Conservation (phyloP, 805 yeast genomes). For the Candida succiphila region DNA sequence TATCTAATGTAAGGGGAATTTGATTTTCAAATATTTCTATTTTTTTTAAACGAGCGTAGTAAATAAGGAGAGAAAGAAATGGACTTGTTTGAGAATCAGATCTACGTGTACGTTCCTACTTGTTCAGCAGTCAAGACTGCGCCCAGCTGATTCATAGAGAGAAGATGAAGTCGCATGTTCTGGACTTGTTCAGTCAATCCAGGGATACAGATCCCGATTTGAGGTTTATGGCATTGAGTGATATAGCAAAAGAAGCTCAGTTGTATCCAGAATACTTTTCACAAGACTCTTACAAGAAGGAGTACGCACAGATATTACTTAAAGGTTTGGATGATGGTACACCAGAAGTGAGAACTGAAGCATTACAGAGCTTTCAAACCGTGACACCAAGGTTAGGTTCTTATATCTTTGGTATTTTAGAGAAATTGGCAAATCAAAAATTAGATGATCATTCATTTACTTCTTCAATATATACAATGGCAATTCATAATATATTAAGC, state of each 20-base stretch:
- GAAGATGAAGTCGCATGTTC: slow-evolving; percentile 16
- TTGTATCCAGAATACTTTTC: slow-evolving; percentile 25
- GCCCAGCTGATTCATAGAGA: too few species aligned
- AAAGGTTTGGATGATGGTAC: slow-evolving; percentile 44
- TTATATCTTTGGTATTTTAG: slow-evolving; percentile 21
- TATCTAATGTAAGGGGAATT: too few species aligned
- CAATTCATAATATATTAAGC: slow-evolving; percentile 34
- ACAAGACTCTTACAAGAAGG: slow-evolving; percentile 27
- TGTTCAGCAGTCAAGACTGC: too few species aligned
- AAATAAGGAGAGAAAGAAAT: too few species aligned
- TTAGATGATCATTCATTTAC: slow-evolving; percentile 25
- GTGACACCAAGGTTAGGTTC: slow-evolving; percentile 28
- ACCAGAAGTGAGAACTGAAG: slow-evolving; percentile 67
- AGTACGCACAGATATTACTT: slow-evolving; percentile 15
- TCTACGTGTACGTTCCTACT: too few species aligned
- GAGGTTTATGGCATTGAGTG: slow-evolving; percentile 79
- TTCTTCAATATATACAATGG: slow-evolving; percentile 43
- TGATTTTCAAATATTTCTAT: too few species aligned
- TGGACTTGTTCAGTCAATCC: slow-evolving; percentile 30
- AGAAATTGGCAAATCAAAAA: slow-evolving; percentile 14
- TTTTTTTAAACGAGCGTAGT: too few species aligned
- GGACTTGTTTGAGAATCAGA: too few species aligned
- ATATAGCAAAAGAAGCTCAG: slow-evolving; percentile 38
- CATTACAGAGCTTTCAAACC: slow-evolving; percentile 40
- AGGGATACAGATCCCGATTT: slow-evolving; percentile 70